Conservation (phyloP, 306 rosid genomes). For the Rosa persica region DNA sequence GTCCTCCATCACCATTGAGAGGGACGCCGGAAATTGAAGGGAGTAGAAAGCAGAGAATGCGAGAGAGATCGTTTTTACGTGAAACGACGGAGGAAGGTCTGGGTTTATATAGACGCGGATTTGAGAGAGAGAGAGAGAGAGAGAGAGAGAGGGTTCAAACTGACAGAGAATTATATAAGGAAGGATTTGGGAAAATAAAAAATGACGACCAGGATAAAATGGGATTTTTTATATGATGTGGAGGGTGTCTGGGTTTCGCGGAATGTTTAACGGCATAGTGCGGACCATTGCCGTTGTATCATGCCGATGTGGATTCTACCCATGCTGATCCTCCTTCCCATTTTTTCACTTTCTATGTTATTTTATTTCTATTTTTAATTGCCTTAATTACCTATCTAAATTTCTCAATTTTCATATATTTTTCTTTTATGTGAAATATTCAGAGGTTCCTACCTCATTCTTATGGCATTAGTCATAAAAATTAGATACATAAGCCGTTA, state of each 20-base stretch:
- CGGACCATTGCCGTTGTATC: conserved; percentile 25
- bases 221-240: background rate
- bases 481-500: too few relatives aligned
- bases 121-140: conserved; percentile 2
- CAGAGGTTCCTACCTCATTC: too few relatives aligned
- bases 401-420: too few relatives aligned
- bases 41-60: background rate
- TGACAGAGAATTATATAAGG: background rate
- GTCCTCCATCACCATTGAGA: conserved; percentile 60
- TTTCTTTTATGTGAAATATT: too few relatives aligned
- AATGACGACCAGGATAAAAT: background rate
- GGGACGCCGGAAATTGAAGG: background rate
- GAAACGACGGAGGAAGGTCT: conserved; percentile 16
- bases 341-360: background rate
- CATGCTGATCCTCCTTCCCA: conserved; percentile 21
- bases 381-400: too few relatives aligned
- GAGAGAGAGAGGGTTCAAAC: background rate
- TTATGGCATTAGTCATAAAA: too few relatives aligned
- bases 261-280: conserved; percentile 28
- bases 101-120: conserved; percentile 28
- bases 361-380: background rate
- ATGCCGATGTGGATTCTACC: conserved; percentile 35
- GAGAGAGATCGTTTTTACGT: conserved; percentile 21
- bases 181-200: background rate
- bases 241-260: background rate